phyloP scores from a whole-genome alignment of 129 eudicot species.

The Flaveria sonorensis region DNA sequence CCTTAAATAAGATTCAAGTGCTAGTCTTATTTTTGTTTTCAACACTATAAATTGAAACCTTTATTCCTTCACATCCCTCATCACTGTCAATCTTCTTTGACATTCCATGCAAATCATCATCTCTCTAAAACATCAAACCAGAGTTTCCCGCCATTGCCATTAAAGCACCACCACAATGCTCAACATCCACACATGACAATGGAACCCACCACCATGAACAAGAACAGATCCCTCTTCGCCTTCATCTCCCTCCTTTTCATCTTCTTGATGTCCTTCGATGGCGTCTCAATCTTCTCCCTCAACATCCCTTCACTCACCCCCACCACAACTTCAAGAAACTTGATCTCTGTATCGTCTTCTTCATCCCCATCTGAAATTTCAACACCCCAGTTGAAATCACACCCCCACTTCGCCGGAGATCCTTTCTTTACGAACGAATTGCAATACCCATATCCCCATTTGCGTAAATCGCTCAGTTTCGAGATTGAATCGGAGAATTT shows the following conservation, averaged over 20 bases:
- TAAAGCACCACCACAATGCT: neutral
- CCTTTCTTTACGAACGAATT: conserved; percentile 17
- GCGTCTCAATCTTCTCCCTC: conserved; percentile 47
- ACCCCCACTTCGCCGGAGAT: conserved; percentile 29
- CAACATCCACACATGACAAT: neutral
- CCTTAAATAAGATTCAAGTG: too few species aligned
- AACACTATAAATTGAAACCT: neutral
- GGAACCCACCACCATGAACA: conserved; percentile 18
- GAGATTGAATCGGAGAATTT: conserved; percentile 33
- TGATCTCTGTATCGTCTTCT: conserved; percentile 36
- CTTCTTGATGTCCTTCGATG: conserved; percentile 49
- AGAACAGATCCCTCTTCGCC: conserved; percentile 47
- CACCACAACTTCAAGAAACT: conserved; percentile 48
- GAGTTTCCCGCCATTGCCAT: conserved; percentile 27
- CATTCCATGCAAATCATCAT: neutral
- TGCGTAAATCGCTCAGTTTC: conserved; percentile 38
- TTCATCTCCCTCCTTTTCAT: conserved; percentile 43
- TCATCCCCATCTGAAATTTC: conserved; percentile 30
- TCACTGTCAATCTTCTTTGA: neutral
- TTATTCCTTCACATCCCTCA: too few species aligned
- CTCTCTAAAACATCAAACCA: conserved; percentile 21
- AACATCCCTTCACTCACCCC: conserved; percentile 42
- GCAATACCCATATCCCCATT: conserved; percentile 36
- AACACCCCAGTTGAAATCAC: neutral
- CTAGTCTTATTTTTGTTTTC: too few species aligned